Conservation (phyloP, 208 protist species). For the Acanthamoeba royreba region DNA sequence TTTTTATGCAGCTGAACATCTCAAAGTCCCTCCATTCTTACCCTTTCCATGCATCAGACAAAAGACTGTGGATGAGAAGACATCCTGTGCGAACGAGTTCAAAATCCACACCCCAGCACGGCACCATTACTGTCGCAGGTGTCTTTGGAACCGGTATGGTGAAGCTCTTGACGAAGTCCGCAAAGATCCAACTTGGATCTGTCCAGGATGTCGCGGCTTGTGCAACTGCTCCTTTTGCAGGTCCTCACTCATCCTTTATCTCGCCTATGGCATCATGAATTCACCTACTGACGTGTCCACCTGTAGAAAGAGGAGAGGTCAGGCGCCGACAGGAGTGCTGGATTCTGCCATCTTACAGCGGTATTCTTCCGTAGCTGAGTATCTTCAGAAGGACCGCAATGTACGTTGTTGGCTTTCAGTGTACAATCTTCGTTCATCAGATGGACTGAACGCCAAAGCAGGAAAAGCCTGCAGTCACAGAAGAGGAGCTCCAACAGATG, state of each 20-base stretch:
- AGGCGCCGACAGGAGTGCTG: background rate
- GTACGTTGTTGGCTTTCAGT: background rate
- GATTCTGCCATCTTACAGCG: background rate
- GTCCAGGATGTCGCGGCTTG: background rate
- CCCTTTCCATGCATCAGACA: background rate
- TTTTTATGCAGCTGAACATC: background rate
- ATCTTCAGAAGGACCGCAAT: background rate
- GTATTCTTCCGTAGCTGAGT: background rate
- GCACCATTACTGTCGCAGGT: background rate
- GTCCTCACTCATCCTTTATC: background rate
- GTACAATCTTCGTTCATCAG: background rate
- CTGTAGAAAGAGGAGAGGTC: background rate
- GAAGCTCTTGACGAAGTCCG: slow-evolving; percentile 3
- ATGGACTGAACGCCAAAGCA: background rate
- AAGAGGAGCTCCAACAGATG: background rate
- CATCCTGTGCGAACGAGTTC: background rate
- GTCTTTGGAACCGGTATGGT: background rate
- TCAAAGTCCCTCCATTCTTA: background rate
- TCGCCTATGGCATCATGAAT: background rate
- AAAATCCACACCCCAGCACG: background rate
- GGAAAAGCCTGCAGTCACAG: background rate
- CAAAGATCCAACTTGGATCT: background rate
- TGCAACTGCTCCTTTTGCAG: slow-evolving; percentile 41
- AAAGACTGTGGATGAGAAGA: background rate
- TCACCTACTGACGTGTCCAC: background rate